Conservation (phyloP, 73 alveolate genomes). For the Stentor coeruleus region DNA sequence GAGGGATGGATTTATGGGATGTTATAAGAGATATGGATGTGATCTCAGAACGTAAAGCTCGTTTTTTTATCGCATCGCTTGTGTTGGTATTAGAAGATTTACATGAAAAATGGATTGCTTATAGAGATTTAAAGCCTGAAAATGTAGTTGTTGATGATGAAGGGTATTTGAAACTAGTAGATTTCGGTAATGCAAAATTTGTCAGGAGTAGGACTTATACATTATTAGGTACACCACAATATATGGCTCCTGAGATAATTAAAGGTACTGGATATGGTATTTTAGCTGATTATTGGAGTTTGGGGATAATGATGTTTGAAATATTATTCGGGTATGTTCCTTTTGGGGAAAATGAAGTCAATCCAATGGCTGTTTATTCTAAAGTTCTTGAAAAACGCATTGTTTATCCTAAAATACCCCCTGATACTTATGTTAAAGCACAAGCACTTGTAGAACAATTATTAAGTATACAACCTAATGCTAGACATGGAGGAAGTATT, state of each 20-base stretch:
- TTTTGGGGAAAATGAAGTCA: background rate
- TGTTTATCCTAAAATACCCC: background rate
- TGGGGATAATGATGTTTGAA: constrained; percentile 26
- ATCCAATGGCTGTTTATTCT: background rate
- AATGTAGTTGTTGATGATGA: background rate
- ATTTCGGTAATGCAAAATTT: constrained; percentile 21
- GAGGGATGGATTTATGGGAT: background rate
- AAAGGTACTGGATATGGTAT: background rate
- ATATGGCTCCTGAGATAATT: constrained; percentile 30
- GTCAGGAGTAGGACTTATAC: constrained; percentile 18
- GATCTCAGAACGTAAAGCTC: background rate
- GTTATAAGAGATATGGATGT: background rate
- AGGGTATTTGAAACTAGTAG: constrained; percentile 20
- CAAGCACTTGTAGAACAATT: constrained; percentile 31
- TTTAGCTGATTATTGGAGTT: constrained; percentile 22
- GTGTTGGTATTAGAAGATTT: constrained; percentile 21
- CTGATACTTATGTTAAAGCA: background rate
- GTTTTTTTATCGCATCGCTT: background rate
- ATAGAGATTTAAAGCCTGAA: constrained; percentile 17
- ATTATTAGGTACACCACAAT: constrained; percentile 27
- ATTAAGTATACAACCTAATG: background rate
- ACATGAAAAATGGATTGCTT: background rate
- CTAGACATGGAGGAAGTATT: background rate
- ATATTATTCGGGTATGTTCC: constrained; percentile 18
- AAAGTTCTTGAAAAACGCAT: background rate